Base-by-base conservation (phyloP, 345 rosid species). In the Ceriops tagal region DNA sequence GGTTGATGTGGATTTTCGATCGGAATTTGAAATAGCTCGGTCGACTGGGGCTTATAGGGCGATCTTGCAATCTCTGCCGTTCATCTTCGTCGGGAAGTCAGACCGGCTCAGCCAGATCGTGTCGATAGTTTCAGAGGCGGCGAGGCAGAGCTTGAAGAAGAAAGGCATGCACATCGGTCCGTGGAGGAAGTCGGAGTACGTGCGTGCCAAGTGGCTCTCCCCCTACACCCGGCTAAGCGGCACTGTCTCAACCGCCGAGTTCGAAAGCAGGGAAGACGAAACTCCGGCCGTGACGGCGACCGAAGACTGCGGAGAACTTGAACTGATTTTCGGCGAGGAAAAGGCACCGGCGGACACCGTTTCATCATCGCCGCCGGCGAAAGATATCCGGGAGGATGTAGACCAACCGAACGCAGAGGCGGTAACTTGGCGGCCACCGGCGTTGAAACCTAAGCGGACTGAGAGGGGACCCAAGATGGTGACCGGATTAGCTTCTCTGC, bases 401-500 rank as follows among this genome's bases (percentile, higher is more conserved):
- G 21, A 51, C 1, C 59, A 27, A 19, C n/a, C 24, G 59, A 19
- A 68, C 62, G 74, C 5, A 37, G 70, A 31, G 35, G 61, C 39
- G 56, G 71, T 51, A n/a, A 51, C 78, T 18, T 89, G 88, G 96
- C 83, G 79, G 69, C 89, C 81, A 59, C 86, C 88, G 80, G 85
- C 85, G 68, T 66, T 85, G 52, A 83, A 78, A 80, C 83, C 81
- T 67, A 87, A 85, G 81, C 65, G 82, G 66, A 77, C 73, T 31
- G 90, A 87, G 72, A 84, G 80, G 70, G 85, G 91, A 71, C 73
- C 83, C 70, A 87, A 87, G 82, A 70, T 87, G 51, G 95, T 93
- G 76, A 91, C 96, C 74, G 96, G 96, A 71, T 83, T 93, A 69
- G 97, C 96, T 73, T 87, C 86, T 62, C 92, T 93, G n/a, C 83